phyloP scores from a whole-genome alignment of 78 protist species.

The Dictyostelium intermedium region DNA sequence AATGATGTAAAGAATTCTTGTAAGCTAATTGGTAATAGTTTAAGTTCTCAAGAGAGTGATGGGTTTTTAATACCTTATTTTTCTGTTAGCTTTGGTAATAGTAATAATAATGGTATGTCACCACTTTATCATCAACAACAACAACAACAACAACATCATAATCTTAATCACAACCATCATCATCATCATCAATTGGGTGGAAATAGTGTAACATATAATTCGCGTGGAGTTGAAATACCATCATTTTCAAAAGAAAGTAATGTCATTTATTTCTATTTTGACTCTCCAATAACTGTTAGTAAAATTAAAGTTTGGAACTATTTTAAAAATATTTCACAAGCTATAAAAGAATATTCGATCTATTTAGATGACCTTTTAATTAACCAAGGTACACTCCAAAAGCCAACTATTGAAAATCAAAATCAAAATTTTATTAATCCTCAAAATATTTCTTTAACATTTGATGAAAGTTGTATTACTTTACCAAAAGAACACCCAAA shows the following conservation, averaged over 20 bases:
- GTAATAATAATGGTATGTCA: neutral
- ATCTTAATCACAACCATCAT: no score
- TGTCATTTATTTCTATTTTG: constrained; percentile 29
- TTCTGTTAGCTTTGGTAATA: neutral
- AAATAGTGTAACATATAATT: neutral
- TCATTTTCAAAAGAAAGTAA: constrained; percentile 21
- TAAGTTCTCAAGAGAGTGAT: constrained; percentile 62
- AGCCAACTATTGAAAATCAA: neutral
- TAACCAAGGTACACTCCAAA: constrained; percentile 40
- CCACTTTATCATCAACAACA: neutral
- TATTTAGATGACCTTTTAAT: constrained; percentile 65
- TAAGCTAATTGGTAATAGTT: constrained; percentile 68
- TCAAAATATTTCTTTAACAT: neutral
- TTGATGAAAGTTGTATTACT: neutral
- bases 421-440: neutral
- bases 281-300: constrained; percentile 62
- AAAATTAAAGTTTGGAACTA: constrained; percentile 85
- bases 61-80: constrained; percentile 82
- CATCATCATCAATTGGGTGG: neutral
- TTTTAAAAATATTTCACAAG: constrained; percentile 54
- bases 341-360: constrained; percentile 60
- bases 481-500: neutral
- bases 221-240: constrained; percentile 15
- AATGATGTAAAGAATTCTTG: neutral
- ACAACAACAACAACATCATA: neutral